Evolutionary conservation across 768 basidiomycete species (phyloP), one percentile per base, ranked within the genome.

Genomic region (Xerocomellus amylosporus): DNA sequence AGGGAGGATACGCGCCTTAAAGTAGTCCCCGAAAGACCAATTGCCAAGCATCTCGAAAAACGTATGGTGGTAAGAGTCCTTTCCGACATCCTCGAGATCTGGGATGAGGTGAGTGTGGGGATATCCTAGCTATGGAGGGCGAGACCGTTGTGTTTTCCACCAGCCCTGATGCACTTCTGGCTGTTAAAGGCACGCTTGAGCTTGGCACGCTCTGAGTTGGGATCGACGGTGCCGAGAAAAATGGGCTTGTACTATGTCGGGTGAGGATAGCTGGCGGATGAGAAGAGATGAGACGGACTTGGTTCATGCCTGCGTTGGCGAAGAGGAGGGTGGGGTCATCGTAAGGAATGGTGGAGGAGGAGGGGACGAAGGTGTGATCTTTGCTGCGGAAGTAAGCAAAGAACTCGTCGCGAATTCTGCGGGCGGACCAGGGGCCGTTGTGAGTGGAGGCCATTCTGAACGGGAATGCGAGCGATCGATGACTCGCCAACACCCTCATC

Each of bases 11-110:
- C 70, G 42, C 48, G 84, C 95, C 84, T 99, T 99, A 85, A 99
- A 99, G 77, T 99, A 99, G 72, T 99, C 95, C 0, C 97, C 97
- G 62, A 98, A 99, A 5, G 95, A 98, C 97, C 97, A 99, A 72
- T 99, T 99, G 37, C 97, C 97, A 58, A 99, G 75, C 97, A 99
- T 99, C 75, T 99, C 97, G 66, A 99, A 99, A 75, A 96, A 95
- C 2, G 93, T 97, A 67, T 96, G 90, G 66, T 98, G 96, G 71
- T 98, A 98, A 2, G 93, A 95, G 69, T 98, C 97, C 73, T 94
- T 96, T 37, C 97, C 97, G 54, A 99, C 97, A 73, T 99, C 97
- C 69, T 99, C 97, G 54, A 99, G 80, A 73, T 99, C 97, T 98
- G 28, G 9, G 13, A 38, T 14, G 22, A 26, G 40, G 40, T 69